phyloP scores from a whole-genome alignment of 2,329 filamentous ascomycete species.

The Rosellinia necatrix region DNA sequence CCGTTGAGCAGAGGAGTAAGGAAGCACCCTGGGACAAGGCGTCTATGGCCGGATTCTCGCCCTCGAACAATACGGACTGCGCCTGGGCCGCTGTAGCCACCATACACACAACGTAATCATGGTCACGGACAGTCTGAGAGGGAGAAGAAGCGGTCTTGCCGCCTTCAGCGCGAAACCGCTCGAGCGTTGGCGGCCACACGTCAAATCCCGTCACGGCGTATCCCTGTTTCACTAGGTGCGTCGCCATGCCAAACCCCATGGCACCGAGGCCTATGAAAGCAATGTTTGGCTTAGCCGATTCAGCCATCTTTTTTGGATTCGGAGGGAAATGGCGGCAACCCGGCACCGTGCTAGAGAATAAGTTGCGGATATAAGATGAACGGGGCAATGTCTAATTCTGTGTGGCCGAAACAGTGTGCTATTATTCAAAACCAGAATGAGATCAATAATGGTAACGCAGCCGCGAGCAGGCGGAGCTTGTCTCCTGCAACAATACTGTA shows the following conservation, averaged over 20 bases:
- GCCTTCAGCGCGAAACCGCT: conserved; percentile 66
- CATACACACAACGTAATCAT: conserved; percentile 71
- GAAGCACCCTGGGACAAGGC: conserved; percentile 61
- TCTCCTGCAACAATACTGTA: not conserved
- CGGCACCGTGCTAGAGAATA: not conserved
- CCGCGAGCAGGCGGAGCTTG: not conserved
- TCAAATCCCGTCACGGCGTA: conserved; percentile 74
- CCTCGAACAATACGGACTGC: conserved; percentile 66
- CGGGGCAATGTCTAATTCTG: not conserved
- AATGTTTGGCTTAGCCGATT: conserved; percentile 46
- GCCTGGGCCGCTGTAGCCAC: conserved; percentile 75
- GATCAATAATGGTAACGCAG: not conserved
- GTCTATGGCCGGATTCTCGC: conserved; percentile 54
- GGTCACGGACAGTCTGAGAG: conserved; percentile 62
- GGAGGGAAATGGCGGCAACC: not conserved
- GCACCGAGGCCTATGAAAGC: conserved; percentile 78
- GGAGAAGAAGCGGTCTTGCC: conserved; percentile 64
- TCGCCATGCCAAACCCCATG: conserved; percentile 85
- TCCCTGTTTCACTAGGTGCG: conserved; percentile 69
- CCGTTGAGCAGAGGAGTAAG: conserved; percentile 72
- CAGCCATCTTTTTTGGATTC: conserved; percentile 32
- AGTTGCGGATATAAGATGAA: not conserved
- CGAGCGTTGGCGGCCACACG: conserved; percentile 68
- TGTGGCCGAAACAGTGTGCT: not conserved
- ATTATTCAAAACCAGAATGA: not conserved